Percentiles rank a stretch among this genome's conserved stretches.
Evolutionary conservation across 169 alveolate species (phyloP).

Genomic region (Cyclospora cayetanensis): DNA sequence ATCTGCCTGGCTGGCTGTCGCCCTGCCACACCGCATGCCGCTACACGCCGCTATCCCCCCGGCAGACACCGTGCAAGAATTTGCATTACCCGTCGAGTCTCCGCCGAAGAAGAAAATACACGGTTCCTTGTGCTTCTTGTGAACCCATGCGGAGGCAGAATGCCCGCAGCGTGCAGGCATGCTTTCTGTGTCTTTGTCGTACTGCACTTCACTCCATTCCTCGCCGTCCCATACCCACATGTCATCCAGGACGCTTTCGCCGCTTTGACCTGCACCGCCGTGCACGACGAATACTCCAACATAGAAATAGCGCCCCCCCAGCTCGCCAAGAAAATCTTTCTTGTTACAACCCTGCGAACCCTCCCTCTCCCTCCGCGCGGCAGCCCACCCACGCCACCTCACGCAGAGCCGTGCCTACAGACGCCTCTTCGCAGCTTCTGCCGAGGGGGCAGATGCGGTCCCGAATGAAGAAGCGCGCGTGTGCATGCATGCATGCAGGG

Average conservation of each 20-base stretch:
- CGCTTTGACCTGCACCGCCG: conserved; percentile 2
- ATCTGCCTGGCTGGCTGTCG: too few relatives aligned
- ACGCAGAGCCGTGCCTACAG: not conserved
- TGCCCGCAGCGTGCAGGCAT: conserved; percentile 68
- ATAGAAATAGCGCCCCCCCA: not conserved
- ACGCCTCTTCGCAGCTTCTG: not conserved
- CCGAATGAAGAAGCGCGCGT: not conserved
- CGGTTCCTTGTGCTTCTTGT: conserved; percentile 62
- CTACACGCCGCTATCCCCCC: too few relatives aligned
- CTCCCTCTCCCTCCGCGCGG: too few relatives aligned
- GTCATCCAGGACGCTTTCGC: conserved; percentile 53
- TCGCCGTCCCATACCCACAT: conserved; percentile 66
- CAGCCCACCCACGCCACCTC: not conserved
- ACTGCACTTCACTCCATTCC: conserved; percentile 54
- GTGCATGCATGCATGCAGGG: too few relatives aligned
- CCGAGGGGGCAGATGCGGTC: not conserved
- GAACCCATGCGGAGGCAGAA: conserved; percentile 61
- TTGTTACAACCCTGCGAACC: too few relatives aligned
- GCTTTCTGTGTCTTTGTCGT: conserved; percentile 4
- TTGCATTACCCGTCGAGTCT: conserved; percentile 15
- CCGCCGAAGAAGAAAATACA: conserved; percentile 68
- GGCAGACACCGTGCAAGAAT: too few relatives aligned
- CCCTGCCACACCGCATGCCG: too few relatives aligned
- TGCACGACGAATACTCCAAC: not conserved
- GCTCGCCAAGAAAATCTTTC: too few relatives aligned